Base-by-base conservation (phyloP, 352 stramenopile genomes). In the Hyphochytrium catenoides region DNA sequence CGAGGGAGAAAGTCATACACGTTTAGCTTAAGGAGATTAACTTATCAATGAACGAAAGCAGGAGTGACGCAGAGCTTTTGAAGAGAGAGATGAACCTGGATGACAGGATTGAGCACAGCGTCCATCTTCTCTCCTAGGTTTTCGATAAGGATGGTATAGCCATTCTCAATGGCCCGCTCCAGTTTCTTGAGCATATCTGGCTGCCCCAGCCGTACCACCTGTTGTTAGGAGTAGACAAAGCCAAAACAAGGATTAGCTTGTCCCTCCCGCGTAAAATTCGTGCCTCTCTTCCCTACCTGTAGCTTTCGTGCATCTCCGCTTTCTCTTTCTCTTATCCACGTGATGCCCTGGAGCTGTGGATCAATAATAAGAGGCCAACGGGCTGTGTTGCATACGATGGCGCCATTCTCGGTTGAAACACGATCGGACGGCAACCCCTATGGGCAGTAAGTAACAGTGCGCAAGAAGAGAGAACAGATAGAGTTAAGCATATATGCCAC, bases 41-140 rank as follows among this genome's bases (percentile, higher is more conserved):
- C n/a, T n/a, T n/a, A n/a, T n/a, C n/a, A n/a, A n/a, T n/a, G n/a
- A n/a, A n/a, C n/a, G n/a, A n/a, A n/a, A n/a, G n/a, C n/a, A n/a
- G n/a, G n/a, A n/a, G n/a, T n/a, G n/a, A n/a, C n/a, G n/a, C n/a
- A n/a, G n/a, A n/a, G n/a, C n/a, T n/a, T n/a, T n/a, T n/a, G n/a
- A n/a, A n/a, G n/a, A n/a, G n/a, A n/a, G n/a, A n/a, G n/a, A n/a
- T n/a, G n/a, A n/a, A n/a, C n/a, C n/a, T 93, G 81, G 40, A 94
- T 93, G 4, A 94, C 73, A 0, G 81, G 81, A 7, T 72, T 77
- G 8, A 94, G 46, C 32, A 94, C 89, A 14, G 77, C 79, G 31
- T 93, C 81, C 27, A 94, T 79, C 44, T 84, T 87, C 52, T 94
- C 81, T 21, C 72, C 76, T 11, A 94, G 45, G 44, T 94, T 94